A percentile compares a stretch with the other conserved stretches of the same genome.
These are phyloP conservation scores for Geranium rotundifolium DNA, from an alignment of 345 rosid genomes.

Conservation along the genomic window DNA sequence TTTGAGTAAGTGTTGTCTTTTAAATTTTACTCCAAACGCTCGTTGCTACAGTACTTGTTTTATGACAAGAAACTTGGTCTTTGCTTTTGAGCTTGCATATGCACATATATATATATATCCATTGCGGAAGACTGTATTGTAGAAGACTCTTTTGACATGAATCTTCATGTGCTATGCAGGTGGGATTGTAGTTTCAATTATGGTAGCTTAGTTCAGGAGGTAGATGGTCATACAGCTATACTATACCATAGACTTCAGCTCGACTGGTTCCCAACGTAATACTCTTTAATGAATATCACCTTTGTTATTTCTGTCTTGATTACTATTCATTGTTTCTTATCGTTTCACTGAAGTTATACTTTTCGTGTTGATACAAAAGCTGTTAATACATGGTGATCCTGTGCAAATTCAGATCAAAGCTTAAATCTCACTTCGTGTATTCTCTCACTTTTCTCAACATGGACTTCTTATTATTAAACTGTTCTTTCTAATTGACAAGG, in stretches of 20 bases:
- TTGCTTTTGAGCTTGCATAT: too few relatives aligned
- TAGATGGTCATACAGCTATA: conserved; percentile 98
- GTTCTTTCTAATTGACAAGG: neutral
- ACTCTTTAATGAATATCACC: conserved; percentile 8
- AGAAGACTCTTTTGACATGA: neutral
- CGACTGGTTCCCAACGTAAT: conserved; percentile 93
- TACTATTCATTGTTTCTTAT: neutral
- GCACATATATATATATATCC: neutral
- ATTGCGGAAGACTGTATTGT: neutral
- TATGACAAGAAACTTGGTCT: too few relatives aligned
- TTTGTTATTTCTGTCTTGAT: neutral
- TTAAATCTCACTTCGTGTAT: neutral
- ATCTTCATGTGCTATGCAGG: conserved; percentile 35
- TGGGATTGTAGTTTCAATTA: conserved; percentile 96
- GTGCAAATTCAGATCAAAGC: neutral
- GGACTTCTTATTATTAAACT: neutral
- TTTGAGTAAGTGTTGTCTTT: conserved; percentile 76
- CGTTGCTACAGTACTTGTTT: neutral
- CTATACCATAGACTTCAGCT: conserved; percentile 92
- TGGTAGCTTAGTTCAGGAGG: conserved; percentile 98
- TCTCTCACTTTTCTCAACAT: neutral
- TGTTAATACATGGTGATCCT: neutral
- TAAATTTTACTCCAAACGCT: neutral
- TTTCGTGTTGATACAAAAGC: neutral
- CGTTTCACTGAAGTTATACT: neutral